phyloP scores from a whole-genome alignment of 1,284 basidiomycete species.

The Cryptococcus sp. region DNA sequence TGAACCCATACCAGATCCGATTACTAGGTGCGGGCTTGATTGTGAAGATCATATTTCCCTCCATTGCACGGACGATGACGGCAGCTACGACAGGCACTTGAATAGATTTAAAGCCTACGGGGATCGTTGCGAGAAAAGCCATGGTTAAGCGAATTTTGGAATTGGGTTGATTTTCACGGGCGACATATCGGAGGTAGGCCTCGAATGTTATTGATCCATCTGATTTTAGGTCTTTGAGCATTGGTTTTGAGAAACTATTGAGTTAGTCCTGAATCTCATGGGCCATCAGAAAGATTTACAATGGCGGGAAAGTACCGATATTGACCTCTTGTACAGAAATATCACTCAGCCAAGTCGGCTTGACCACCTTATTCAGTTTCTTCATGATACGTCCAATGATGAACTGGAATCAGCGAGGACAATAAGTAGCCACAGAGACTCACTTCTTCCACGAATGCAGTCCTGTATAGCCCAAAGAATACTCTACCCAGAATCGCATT shows the following conservation, averaged over 20 bases:
- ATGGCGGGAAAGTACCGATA: constrained; percentile 70
- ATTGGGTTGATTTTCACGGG: constrained; percentile 46
- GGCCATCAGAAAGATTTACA: constrained; percentile 33
- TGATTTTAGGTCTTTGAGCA: constrained; percentile 91
- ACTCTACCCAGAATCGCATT: constrained; percentile 88
- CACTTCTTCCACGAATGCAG: constrained; percentile 65
- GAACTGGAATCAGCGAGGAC: constrained; percentile 47
- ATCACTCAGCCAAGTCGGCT: constrained; percentile 78
- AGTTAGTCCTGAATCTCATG: neutral
- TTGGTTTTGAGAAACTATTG: constrained; percentile 77
- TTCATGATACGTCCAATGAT: constrained; percentile 88
- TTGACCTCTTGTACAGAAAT: constrained; percentile 84
- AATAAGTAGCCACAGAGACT: constrained; percentile 9
- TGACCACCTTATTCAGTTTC: constrained; percentile 85
- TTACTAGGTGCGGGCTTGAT: constrained; percentile 94
- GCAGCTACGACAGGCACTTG: constrained; percentile 64
- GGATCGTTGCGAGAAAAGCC: constrained; percentile 75
- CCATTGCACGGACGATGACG: constrained; percentile 73
- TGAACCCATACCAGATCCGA: constrained; percentile 97
- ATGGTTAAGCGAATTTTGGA: constrained; percentile 86
- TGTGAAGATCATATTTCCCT: constrained; percentile 84
- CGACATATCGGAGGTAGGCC: constrained; percentile 67
- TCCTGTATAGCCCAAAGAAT: constrained; percentile 88
- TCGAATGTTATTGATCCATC: constrained; percentile 90
- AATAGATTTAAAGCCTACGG: constrained; percentile 71